A percentile compares a stretch with the other conserved stretches of the same genome.
Conservation (phyloP, 2,329 filamentous ascomycete genomes). For the Trichoderma polysporum region DNA sequence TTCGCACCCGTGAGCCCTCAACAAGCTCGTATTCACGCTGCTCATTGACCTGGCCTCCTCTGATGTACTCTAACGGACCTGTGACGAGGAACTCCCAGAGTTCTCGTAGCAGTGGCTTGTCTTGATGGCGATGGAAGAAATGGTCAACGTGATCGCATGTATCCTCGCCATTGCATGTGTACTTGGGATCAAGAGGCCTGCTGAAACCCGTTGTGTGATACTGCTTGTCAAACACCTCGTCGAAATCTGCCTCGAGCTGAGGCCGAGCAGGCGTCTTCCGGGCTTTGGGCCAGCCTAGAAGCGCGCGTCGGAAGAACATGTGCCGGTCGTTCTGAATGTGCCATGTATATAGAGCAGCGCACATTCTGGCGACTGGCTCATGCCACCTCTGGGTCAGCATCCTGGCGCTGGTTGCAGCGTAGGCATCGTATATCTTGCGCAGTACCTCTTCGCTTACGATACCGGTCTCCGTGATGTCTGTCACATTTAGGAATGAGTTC, state of each 20-base stretch:
- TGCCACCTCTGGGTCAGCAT: slow-evolving; percentile 34
- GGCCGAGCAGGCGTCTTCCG: slow-evolving; percentile 28
- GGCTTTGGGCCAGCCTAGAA: slow-evolving; percentile 33
- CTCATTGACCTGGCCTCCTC: slow-evolving; percentile 23
- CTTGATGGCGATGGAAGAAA: slow-evolving; percentile 17
- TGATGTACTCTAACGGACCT: slow-evolving; percentile 24
- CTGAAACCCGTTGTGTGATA: slow-evolving; percentile 31
- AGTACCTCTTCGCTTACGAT: slow-evolving; percentile 26
- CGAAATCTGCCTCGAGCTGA: slow-evolving; percentile 32
- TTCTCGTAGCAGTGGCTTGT: slow-evolving; percentile 19
- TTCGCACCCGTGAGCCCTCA: slow-evolving; percentile 21
- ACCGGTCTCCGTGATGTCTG: slow-evolving; percentile 24
- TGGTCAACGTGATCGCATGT: slow-evolving; percentile 25
- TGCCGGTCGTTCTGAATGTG: slow-evolving; percentile 36
- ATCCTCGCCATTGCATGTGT: slow-evolving; percentile 25
- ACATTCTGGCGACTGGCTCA: slow-evolving; percentile 35
- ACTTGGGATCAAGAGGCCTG: slow-evolving; percentile 24
- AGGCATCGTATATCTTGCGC: slow-evolving; percentile 25
- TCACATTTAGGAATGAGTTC: slow-evolving; percentile 26
- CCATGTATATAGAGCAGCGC: slow-evolving; percentile 34
- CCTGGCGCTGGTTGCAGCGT: slow-evolving; percentile 27
- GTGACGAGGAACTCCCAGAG: slow-evolving; percentile 25
- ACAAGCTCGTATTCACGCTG: slow-evolving; percentile 20
- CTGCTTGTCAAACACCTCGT: slow-evolving; percentile 33
- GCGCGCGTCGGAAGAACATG: slow-evolving; percentile 33